These are phyloP conservation scores for Phallus indusiatus DNA, from an alignment of 768 basidiomycete species.

Conservation along the genomic window DNA sequence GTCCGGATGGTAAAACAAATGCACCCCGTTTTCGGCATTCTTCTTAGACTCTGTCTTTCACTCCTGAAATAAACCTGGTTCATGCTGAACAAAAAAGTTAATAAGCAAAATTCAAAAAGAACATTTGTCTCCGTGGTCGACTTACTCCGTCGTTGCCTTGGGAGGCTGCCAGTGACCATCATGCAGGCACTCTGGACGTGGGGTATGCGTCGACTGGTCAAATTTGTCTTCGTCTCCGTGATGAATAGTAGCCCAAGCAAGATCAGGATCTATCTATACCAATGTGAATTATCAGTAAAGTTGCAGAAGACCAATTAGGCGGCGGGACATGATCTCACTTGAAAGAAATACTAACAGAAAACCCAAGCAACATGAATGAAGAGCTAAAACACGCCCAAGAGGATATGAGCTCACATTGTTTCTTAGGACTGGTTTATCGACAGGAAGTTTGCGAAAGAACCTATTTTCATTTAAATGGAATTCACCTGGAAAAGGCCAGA, in stretches of 20 bases:
- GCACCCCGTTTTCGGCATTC: conserved; percentile 54
- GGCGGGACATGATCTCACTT: neutral
- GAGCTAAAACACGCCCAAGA: neutral
- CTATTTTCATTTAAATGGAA: neutral
- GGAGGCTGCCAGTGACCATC: conserved; percentile 6
- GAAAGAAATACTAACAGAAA: conserved; percentile 12
- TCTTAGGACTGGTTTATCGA: conserved; percentile 62
- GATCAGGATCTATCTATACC: conserved; percentile 2
- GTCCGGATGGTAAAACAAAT: conserved; percentile 64
- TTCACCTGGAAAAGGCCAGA: neutral
- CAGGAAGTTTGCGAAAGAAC: conserved; percentile 57
- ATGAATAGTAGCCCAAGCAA: conserved; percentile 7
- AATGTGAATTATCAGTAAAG: neutral
- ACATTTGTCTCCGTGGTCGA: too few species aligned
- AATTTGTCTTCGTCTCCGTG: conserved; percentile 44
- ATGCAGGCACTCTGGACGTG: neutral
- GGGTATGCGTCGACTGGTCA: conserved; percentile 13
- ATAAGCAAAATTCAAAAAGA: neutral
- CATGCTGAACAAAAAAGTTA: neutral
- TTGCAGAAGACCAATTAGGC: neutral
- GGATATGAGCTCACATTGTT: conserved; percentile 35
- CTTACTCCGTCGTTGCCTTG: conserved; percentile 4
- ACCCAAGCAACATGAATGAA: neutral
- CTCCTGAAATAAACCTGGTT: conserved; percentile 31
- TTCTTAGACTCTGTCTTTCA: conserved; percentile 58